phyloP scores from a whole-genome alignment of 768 basidiomycete species.

The Cubamyces sp. region DNA sequence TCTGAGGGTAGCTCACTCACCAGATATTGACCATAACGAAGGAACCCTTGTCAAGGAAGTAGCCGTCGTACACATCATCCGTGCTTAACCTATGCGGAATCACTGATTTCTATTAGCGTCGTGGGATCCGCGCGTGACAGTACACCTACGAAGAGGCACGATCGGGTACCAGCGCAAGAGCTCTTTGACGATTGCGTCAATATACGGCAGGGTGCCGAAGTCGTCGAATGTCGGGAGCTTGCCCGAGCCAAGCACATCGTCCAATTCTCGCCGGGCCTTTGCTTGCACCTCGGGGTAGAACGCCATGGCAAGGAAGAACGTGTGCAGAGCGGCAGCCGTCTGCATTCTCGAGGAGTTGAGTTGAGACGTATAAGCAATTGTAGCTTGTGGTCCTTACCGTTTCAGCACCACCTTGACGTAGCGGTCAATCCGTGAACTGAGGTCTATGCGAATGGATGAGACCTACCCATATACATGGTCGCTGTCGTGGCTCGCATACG shows the following conservation, averaged over 20 bases:
- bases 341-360: slow-evolving; percentile 14
- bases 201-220: slow-evolving; percentile 54
- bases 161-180: slow-evolving; percentile 17
- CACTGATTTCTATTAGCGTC: background rate
- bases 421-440: background rate
- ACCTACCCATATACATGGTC: slow-evolving; percentile 19
- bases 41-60: slow-evolving; percentile 33
- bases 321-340: slow-evolving; percentile 56
- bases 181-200: slow-evolving; percentile 59
- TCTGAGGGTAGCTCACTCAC: background rate
- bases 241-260: slow-evolving; percentile 54
- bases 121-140: background rate
- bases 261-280: slow-evolving; percentile 68
- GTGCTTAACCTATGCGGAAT: slow-evolving; percentile 29
- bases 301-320: slow-evolving; percentile 70
- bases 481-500: slow-evolving; percentile 6
- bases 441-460: no score
- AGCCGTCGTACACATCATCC: slow-evolving; percentile 34
- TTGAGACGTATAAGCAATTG: no score
- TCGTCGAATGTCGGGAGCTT: slow-evolving; percentile 64
- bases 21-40: slow-evolving; percentile 27
- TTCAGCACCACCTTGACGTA: slow-evolving; percentile 8
- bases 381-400: slow-evolving; percentile 5
- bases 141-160: slow-evolving; percentile 1
- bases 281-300: slow-evolving; percentile 55